Evolutionary conservation across 2,329 filamentous ascomycete genomes (phyloP).

Genomic region (Colletotrichum phormii): DNA sequence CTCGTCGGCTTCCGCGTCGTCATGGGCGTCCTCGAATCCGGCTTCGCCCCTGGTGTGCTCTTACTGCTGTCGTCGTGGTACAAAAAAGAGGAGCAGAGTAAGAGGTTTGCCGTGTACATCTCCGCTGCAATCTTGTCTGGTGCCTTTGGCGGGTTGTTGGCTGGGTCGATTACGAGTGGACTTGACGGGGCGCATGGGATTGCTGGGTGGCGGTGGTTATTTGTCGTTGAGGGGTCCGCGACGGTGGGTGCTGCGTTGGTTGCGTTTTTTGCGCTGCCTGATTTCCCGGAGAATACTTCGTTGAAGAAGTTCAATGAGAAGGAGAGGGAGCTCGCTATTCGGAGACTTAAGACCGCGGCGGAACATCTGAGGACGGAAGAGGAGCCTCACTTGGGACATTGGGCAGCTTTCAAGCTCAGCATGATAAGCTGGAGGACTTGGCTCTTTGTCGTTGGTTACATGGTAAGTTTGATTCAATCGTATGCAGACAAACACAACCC

Average conservation of each 20-base stretch:
- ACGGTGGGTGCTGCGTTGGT: constrained; percentile 72
- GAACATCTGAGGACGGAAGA: constrained; percentile 73
- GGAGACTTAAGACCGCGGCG: constrained; percentile 69
- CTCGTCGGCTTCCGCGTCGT: constrained; percentile 54
- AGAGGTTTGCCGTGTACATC: constrained; percentile 72
- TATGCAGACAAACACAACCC: neutral
- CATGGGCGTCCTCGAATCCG: constrained; percentile 69
- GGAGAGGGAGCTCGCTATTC: constrained; percentile 71
- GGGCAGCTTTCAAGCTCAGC: constrained; percentile 37
- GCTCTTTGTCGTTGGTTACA: constrained; percentile 54
- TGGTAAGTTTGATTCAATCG: constrained; percentile 41
- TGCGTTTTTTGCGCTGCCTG: constrained; percentile 75
- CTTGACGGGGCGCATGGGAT: constrained; percentile 66
- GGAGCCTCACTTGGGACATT: constrained; percentile 59
- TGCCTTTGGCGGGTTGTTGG: constrained; percentile 72
- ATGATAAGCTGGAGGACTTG: constrained; percentile 55
- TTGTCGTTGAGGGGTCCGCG: constrained; percentile 72
- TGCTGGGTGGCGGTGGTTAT: constrained; percentile 64
- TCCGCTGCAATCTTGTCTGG: constrained; percentile 77
- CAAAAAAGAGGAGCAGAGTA: constrained; percentile 46
- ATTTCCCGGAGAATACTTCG: constrained; percentile 73
- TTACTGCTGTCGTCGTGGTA: constrained; percentile 78
- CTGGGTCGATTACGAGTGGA: constrained; percentile 65
- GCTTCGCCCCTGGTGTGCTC: constrained; percentile 69
- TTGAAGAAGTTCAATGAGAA: constrained; percentile 62